Evolutionary conservation across 495 filamentous ascomycete species (phyloP), one percentile per base, ranked within the genome.

Genomic region (Articulospora tetracladia): DNA sequence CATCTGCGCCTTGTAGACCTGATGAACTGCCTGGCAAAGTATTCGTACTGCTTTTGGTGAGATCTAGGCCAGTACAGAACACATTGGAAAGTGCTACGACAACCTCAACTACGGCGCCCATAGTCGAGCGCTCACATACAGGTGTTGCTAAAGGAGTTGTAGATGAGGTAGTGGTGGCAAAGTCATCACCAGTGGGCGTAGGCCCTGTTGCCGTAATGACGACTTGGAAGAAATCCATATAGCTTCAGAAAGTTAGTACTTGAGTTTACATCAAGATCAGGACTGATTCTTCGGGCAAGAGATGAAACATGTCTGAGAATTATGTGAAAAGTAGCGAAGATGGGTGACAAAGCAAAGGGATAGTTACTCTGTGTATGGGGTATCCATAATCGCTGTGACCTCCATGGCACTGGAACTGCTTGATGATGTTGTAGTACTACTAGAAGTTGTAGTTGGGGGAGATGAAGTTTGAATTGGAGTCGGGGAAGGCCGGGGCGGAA

Each of bases 291-390:
- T 32, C 30, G 30, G 30, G 30, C 4, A 32, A 32, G 30, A 32
- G 30, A 32, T 32, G 30, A 32, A 32, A 32, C 30, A 32, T 32
- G 30, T 32, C 30, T 32, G 30, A 32, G 30, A 32, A 32, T 32
- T 32, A 32, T 32, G 30, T 32, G 30, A 32, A 32, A 32, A 13
- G 30, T 32, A 32, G 30, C 30, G 30, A 32, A 32, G 30, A 32
- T 32, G 30, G 30, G 30, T 32, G 30, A 32, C 30, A 32, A 32
- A 32, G 30, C 30, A 32, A 32, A 32, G 13, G 30, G 4, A 13
- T n/a, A 32, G 52, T 28, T 55, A 55, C 11, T 55, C 30, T 32
- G 52, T 28, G 30, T 55, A 39, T 55, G 52, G 52, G 25, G 52
- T 22, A 55, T 55, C 26, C 23, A 23, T 20, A 55, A 55, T 55